Evolutionary conservation across 2,329 filamentous ascomycete species (phyloP), one percentile per base, ranked within the genome.

Genomic region (Xylogone sp.): DNA sequence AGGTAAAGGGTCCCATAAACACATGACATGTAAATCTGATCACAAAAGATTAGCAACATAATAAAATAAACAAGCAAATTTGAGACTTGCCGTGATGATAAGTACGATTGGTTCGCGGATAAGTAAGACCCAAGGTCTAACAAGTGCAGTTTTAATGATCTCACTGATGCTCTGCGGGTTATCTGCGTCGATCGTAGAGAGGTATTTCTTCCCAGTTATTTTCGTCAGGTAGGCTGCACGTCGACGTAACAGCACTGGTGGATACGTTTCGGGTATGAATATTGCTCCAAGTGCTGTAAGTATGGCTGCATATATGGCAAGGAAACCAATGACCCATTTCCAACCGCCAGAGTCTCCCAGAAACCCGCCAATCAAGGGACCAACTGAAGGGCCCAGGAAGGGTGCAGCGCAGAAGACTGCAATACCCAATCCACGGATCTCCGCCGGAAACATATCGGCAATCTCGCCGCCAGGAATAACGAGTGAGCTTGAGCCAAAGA

Each of bases 1-100:
- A 75, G 75, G 60, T 81, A 82, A 67, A 81, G 80, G 60, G 81
- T 80, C 46, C 73, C 79, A 65, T 84, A 87, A 57, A 81, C 76
- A 55, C 86, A 75, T 46, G 75, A 76, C 5, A 77, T 80, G 67
- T 86, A 87, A 34, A 84, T 55, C 59, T 84, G 13, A 16, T 18
- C 12, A 39, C n/a, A 18, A 9, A 5, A 39, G 5, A 27, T 27
- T 27, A 27, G 24, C 24, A 27, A 6, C 24, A 10, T 27, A 39
- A 39, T 16, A 39, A 16, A 6, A 39, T 5, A 9, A 39, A 18
- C 34, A 13, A 39, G n/a, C n/a, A 16, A 18, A 5, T 18, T 5
- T 39, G 34, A 39, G 8, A 16, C 34, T 5, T 39, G n/a, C 34
- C 6, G 34, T 80, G 1, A 82, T 74, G 59, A 84, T 81, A 56